Evolutionary conservation across 78 protist genomes (phyloP), one percentile per base, ranked within the genome.

Genomic region (Speleostelium caveatum): DNA sequence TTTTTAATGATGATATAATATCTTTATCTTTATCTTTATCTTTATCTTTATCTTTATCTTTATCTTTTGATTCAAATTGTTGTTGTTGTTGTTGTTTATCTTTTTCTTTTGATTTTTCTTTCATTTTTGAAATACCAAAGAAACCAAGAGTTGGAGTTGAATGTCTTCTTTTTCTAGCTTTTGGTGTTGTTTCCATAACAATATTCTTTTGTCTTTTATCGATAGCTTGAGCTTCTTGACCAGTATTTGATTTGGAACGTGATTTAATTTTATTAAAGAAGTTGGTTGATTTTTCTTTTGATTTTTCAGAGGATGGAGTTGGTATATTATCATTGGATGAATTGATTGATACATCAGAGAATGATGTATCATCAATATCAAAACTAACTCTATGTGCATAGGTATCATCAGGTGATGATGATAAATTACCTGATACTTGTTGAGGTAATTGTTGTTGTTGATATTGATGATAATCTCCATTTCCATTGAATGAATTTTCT

Each of bases 111-210:
- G 33, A 12, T 38, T 66, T 33, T 14, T 35, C 41, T 66, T 66
- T 66, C 10, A 32, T 66, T 35, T 22, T 65, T 3, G 51, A 32
- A 65, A 21, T n/a, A 39, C 30, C 41, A 72, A 72, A 72, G 60
- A 45, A 45, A 19, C 63, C 63, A 33, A 72, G 10, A 22, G 33
- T 72, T 53, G 78, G 62, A 12, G 74, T 79, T 55, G 89, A 79
- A 79, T 79, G 89, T 79, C 89, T 79, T 68, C 89, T 79, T 38
- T 60, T 71, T 33, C 59, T 35, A 19, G 3, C 51, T 45, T 6
- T 6, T 45, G 53, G 53, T 45, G 53, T 14, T 45, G 53, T 45
- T 45, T 45, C n/a, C 6, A 14, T 10, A 14, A 14, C 10, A 45
- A 14, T 45, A 6, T 45, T 45, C 10, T 45, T 45, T 14, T 45